Conservation (phyloP, 352 stramenopile genomes). For the Phytophthora chlamydospora region DNA sequence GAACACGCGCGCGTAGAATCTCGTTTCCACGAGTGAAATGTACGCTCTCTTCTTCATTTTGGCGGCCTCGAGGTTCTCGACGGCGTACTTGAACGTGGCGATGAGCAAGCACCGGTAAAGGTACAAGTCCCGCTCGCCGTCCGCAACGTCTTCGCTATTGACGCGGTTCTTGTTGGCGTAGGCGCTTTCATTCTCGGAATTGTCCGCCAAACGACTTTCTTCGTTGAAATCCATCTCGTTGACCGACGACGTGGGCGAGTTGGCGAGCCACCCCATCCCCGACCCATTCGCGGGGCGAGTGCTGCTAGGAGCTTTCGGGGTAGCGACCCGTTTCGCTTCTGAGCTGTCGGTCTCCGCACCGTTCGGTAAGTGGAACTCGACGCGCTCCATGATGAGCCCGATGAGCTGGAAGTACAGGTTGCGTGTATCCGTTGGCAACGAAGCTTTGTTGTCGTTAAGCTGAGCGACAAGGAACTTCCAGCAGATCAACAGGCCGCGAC, state of each 20-base stretch:
- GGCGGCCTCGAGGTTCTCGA: slow-evolving; percentile 62
- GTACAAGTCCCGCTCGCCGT: slow-evolving; percentile 62
- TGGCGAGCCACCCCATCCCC: slow-evolving; percentile 33
- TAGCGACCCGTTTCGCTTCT: slow-evolving; percentile 12
- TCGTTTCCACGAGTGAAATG: slow-evolving; percentile 59
- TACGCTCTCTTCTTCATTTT: slow-evolving; percentile 50
- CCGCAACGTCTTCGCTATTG: slow-evolving; percentile 37
- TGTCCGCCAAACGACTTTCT: slow-evolving; percentile 13
- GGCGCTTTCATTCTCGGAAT: slow-evolving; percentile 25
- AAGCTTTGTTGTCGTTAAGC: slow-evolving; percentile 52
- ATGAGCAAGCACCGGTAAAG: slow-evolving; percentile 71
- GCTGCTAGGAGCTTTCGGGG: slow-evolving; percentile 16
- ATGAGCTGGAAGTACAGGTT: slow-evolving; percentile 75
- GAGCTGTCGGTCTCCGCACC: slow-evolving; percentile 8
- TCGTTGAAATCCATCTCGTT: slow-evolving; percentile 33
- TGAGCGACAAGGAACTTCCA: slow-evolving; percentile 74
- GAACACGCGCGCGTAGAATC: slow-evolving; percentile 74
- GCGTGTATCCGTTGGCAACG: slow-evolving; percentile 40
- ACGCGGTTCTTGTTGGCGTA: slow-evolving; percentile 11
- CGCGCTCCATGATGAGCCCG: slow-evolving; percentile 62
- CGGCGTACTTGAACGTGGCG: slow-evolving; percentile 79
- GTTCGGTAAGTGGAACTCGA: slow-evolving; percentile 64
- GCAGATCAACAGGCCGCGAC: slow-evolving; percentile 60
- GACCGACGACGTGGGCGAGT: slow-evolving; percentile 36
- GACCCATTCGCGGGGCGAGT: slow-evolving; percentile 7